Percentiles rank a stretch among this genome's conserved stretches.
These are phyloP conservation scores for bread wheat (Triticum aestivum) DNA, from an alignment of 176 grass and related monocot species.

Conservation along the genomic window DNA sequence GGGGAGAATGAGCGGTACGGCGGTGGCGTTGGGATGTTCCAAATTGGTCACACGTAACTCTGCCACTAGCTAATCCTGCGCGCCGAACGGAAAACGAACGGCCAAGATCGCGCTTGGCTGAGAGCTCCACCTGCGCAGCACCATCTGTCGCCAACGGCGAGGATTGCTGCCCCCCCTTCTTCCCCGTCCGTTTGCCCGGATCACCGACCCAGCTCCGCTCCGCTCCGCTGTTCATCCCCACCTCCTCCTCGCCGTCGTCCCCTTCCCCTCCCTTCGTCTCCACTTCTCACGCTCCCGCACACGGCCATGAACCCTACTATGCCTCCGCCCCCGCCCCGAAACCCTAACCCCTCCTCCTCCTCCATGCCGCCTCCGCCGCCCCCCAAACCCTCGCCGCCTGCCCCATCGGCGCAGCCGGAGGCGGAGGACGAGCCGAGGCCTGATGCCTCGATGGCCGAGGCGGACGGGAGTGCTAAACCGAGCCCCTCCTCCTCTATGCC, in stretches of 20 bases:
- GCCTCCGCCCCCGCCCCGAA: conserved; percentile 48
- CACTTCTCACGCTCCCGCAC: not conserved
- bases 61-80: not conserved
- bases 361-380: conserved; percentile 21
- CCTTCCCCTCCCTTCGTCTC: not conserved
- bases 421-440: not conserved
- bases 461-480: conserved; percentile 27
- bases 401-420: not conserved
- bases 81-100: not conserved
- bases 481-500: conserved; percentile 29
- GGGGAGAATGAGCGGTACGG: no score
- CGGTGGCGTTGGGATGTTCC: no score
- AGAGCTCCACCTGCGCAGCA: not conserved
- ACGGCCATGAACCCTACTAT: not conserved
- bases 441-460: not conserved
- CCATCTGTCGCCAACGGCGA: not conserved
- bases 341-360: conserved; percentile 39
- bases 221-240: not conserved
- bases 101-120: not conserved
- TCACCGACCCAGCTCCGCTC: not conserved
- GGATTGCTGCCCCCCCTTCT: not conserved
- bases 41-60: no score
- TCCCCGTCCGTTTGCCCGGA: not conserved
- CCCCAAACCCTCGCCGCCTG: conserved; percentile 17
- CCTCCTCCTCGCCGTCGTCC: not conserved